phyloP scores from a whole-genome alignment of 1,139 yeast species.

The Yamadazyma siamensis region DNA sequence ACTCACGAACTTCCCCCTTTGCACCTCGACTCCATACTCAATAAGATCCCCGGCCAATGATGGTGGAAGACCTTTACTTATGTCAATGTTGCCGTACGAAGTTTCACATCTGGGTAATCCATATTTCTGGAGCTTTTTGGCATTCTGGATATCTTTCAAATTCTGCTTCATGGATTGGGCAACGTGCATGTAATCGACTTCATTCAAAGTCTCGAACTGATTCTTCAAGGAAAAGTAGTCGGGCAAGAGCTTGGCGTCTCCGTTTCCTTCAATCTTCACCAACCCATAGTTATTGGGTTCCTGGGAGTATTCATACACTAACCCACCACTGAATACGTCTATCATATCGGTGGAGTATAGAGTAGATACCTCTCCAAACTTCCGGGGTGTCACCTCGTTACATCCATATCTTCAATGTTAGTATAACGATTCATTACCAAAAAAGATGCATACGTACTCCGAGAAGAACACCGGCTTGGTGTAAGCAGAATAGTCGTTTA shows the following conservation, averaged over 20 bases:
- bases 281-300: conserved; percentile 89
- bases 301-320: conserved; percentile 87
- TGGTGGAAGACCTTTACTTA: conserved; percentile 46
- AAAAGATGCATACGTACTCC: conserved; percentile 56
- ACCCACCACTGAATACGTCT: conserved; percentile 83
- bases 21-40: conserved; percentile 42
- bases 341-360: conserved; percentile 75
- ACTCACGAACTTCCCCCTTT: conserved; percentile 45
- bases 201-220: conserved; percentile 38
- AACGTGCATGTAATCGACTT: conserved; percentile 22
- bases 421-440: conserved; percentile 6
- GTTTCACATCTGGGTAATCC: conserved; percentile 39
- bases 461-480: conserved; percentile 82
- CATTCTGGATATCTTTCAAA: conserved; percentile 22
- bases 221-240: conserved; percentile 54
- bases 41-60: conserved; percentile 45
- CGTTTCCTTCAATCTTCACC: conserved; percentile 57
- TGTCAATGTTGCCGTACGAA: conserved; percentile 51
- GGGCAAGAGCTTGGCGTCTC: conserved; percentile 49
- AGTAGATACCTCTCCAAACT: conserved; percentile 73
- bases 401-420: too few relatives aligned
- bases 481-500: conserved; percentile 64
- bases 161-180: conserved; percentile 24
- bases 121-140: conserved; percentile 21
- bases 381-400: conserved; percentile 76